A percentile compares a stretch with the other conserved stretches of the same genome.
Evolutionary conservation across 208 protist species (phyloP).

Genomic region (Hexamita inflata): DNA sequence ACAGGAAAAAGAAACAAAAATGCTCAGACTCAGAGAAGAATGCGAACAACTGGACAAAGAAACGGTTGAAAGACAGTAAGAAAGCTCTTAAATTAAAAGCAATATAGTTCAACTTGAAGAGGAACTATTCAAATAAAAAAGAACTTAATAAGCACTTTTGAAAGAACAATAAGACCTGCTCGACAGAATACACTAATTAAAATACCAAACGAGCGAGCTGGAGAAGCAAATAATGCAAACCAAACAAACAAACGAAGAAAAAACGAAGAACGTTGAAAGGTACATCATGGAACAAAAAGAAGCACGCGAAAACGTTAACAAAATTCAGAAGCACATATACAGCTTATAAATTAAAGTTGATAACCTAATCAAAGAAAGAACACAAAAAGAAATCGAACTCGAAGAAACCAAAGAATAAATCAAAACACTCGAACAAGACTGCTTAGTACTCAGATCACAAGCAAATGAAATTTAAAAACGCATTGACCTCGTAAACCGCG

Average conservation of each 20-base stretch:
- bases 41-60: slow-evolving; percentile 18
- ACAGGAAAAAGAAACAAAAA: too few species aligned
- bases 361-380: neutral
- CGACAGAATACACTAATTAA: neutral
- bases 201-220: neutral
- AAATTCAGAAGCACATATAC: neutral
- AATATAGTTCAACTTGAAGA: neutral
- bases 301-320: too few species aligned
- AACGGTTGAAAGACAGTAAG: neutral
- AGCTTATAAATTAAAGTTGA: neutral
- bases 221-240: too few species aligned
- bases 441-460: neutral
- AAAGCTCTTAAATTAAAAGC: too few species aligned
- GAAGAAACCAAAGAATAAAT: neutral
- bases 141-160: neutral
- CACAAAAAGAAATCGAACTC: neutral
- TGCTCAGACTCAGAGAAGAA: neutral
- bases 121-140: neutral
- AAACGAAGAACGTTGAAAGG: neutral
- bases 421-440: neutral
- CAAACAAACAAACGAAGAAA: neutral
- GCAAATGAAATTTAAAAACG: slow-evolving; percentile 63
- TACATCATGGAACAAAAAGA: too few species aligned
- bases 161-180: neutral
- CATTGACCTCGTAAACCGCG: slow-evolving; percentile 54